Conservation (phyloP, 495 filamentous ascomycete species). For the Chaetomidium leptoderma region DNA sequence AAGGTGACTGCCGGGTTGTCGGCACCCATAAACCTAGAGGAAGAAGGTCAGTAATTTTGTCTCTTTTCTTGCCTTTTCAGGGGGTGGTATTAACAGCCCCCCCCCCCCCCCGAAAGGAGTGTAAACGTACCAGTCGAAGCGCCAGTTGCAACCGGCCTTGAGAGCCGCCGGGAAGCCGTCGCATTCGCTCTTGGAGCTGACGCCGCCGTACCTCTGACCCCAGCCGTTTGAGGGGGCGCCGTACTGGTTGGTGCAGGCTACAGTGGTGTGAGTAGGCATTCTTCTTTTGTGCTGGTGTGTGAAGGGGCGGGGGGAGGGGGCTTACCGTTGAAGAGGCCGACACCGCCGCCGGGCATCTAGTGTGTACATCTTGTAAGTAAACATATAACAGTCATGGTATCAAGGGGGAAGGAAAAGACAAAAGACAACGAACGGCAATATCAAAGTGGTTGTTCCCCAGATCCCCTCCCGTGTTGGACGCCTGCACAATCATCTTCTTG, state of each 20-base stretch:
- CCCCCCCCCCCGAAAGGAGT: neutral
- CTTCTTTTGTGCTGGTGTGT: no score
- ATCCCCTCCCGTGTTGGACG: conserved; percentile 62
- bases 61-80: neutral
- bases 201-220: conserved; percentile 62
- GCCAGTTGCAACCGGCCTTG: conserved; percentile 62
- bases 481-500: conserved; percentile 65
- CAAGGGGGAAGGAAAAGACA: neutral
- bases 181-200: conserved; percentile 50
- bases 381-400: neutral
- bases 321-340: conserved; percentile 56
- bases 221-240: conserved; percentile 54
- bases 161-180: conserved; percentile 52
- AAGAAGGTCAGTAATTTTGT: conserved; percentile 31
- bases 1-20: conserved; percentile 59
- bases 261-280: neutral
- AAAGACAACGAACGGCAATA: conserved; percentile 43
- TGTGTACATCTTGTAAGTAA: neutral
- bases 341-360: conserved; percentile 63
- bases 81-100: no score
- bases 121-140: conserved; percentile 56
- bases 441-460: conserved; percentile 59
- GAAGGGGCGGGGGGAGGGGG: neutral
- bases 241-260: conserved; percentile 56
- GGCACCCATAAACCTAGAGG: conserved; percentile 53